Conservation (phyloP, 495 filamentous ascomycete species). For the Penicillium turbatum region DNA sequence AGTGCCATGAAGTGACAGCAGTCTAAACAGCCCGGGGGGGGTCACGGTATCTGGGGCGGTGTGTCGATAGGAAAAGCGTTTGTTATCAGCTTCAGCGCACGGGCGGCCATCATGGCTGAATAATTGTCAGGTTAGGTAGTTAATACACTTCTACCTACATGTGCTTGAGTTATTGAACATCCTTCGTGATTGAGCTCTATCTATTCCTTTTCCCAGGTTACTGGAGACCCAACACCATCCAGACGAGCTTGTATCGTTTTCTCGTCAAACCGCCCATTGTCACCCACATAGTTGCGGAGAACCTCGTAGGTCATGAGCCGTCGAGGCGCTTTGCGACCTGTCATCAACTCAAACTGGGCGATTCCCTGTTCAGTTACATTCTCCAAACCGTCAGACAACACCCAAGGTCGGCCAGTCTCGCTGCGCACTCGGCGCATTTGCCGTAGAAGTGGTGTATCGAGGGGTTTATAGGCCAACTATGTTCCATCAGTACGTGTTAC, state of each 20-base stretch:
- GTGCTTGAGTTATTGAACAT: too few relatives aligned
- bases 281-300: slow-evolving; percentile 46
- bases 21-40: not conserved
- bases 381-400: slow-evolving; percentile 75
- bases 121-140: too few relatives aligned
- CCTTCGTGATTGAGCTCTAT: not conserved
- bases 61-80: not conserved
- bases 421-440: slow-evolving; percentile 59
- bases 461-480: slow-evolving; percentile 68
- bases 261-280: slow-evolving; percentile 41
- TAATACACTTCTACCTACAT: too few relatives aligned
- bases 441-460: slow-evolving; percentile 64
- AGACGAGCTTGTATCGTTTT: slow-evolving; percentile 41
- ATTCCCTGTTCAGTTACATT: slow-evolving; percentile 77
- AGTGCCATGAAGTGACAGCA: not conserved
- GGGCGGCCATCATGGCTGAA: not conserved
- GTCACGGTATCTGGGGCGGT: slow-evolving; percentile 2
- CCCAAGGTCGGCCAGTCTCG: slow-evolving; percentile 62
- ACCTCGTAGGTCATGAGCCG: slow-evolving; percentile 68
- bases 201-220: not conserved
- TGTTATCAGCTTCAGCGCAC: slow-evolving; percentile 2
- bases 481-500: slow-evolving; percentile 17
- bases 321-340: slow-evolving; percentile 73
- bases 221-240: slow-evolving; percentile 25
- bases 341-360: slow-evolving; percentile 79